These are phyloP conservation scores for Mycogone perniciosa DNA, from an alignment of 2,329 filamentous ascomycete species.

Conservation along the genomic window DNA sequence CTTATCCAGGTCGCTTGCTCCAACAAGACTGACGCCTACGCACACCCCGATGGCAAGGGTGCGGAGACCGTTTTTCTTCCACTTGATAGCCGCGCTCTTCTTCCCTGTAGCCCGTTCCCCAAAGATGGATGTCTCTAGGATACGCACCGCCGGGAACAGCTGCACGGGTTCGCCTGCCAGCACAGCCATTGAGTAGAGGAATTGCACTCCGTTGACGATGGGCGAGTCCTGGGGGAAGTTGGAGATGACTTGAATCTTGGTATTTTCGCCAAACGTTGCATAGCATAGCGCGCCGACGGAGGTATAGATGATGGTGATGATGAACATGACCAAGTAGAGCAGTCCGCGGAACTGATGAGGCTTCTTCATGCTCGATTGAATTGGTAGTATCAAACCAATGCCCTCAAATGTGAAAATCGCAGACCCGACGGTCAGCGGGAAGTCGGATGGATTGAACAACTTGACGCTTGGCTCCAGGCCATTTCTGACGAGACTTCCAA, in stretches of 20 bases:
- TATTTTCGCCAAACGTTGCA: slow-evolving; percentile 62
- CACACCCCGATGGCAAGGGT: slow-evolving; percentile 51
- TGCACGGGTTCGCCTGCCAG: slow-evolving; percentile 70
- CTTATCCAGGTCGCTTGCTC: slow-evolving; percentile 64
- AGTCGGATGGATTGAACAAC: slow-evolving; percentile 63
- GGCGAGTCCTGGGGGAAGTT: slow-evolving; percentile 66
- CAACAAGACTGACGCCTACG: slow-evolving; percentile 54
- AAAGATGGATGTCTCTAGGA: slow-evolving; percentile 62
- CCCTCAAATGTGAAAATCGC: slow-evolving; percentile 76
- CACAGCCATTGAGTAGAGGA: slow-evolving; percentile 67
- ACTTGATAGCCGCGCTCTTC: slow-evolving; percentile 58
- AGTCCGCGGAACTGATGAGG: slow-evolving; percentile 61
- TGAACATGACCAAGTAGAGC: slow-evolving; percentile 62
- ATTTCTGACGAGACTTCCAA: slow-evolving; percentile 45
- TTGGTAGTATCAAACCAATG: slow-evolving; percentile 69
- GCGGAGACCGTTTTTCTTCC: slow-evolving; percentile 68
- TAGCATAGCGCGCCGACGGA: slow-evolving; percentile 69
- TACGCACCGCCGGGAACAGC: slow-evolving; percentile 66
- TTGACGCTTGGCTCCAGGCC: slow-evolving; percentile 57
- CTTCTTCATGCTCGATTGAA: slow-evolving; percentile 67
- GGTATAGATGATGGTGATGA: slow-evolving; percentile 68
- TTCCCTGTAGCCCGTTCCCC: slow-evolving; percentile 60
- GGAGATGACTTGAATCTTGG: slow-evolving; percentile 68
- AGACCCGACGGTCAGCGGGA: slow-evolving; percentile 64
- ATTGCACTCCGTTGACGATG: slow-evolving; percentile 70